A percentile compares a stretch with the other conserved stretches of the same genome.
Conservation (phyloP, 2,329 filamentous ascomycete species). For the Macroventuria anomochaeta region DNA sequence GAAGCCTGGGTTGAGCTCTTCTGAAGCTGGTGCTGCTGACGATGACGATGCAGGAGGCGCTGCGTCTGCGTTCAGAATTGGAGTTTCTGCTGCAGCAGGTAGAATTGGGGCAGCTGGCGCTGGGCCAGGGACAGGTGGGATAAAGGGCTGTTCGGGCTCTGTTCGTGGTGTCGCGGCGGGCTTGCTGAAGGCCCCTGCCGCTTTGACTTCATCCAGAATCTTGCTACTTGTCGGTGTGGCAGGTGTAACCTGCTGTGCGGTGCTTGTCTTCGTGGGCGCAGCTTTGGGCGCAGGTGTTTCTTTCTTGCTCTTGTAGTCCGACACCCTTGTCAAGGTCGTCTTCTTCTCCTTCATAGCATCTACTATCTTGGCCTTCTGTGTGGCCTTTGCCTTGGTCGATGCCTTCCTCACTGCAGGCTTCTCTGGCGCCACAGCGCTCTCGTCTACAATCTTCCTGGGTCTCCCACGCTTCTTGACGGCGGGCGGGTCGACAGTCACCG, state of each 20-base stretch:
- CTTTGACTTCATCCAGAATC: slow-evolving; percentile 40
- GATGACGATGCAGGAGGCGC: neutral
- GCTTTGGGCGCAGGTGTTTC: slow-evolving; percentile 20
- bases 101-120: slow-evolving; percentile 15
- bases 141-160: slow-evolving; percentile 5
- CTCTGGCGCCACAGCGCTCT: slow-evolving; percentile 25
- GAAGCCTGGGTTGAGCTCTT: neutral
- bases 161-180: neutral
- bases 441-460: slow-evolving; percentile 41
- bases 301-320: slow-evolving; percentile 20
- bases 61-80: neutral
- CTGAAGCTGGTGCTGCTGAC: neutral
- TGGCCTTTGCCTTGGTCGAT: slow-evolving; percentile 29
- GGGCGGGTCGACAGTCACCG: slow-evolving; percentile 19
- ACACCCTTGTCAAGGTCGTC: slow-evolving; percentile 16
- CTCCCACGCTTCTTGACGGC: slow-evolving; percentile 41
- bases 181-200: slow-evolving; percentile 31
- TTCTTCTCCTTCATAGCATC: slow-evolving; percentile 24
- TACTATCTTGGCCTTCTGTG: slow-evolving; percentile 20
- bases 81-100: neutral
- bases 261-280: slow-evolving; percentile 13
- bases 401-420: slow-evolving; percentile 31
- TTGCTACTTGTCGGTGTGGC: slow-evolving; percentile 37
- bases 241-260: slow-evolving; percentile 29
- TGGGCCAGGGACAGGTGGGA: slow-evolving; percentile 13